Base-by-base conservation (phyloP, 1,139 yeast species). In the Candida frijolesensis region DNA sequence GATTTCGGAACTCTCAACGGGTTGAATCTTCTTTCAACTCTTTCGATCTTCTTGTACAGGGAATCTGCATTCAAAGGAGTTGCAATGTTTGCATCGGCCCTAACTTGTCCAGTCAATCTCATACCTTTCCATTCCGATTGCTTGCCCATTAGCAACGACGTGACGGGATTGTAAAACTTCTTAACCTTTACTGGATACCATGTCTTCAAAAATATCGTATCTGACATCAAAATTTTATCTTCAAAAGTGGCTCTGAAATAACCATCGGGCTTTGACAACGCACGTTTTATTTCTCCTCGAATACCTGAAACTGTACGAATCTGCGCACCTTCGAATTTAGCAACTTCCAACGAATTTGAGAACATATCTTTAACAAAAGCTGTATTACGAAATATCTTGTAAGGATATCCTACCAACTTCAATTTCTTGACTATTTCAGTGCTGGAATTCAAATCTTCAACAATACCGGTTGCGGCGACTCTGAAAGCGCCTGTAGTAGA, bases 311-410 rank as follows among this genome's bases (percentile, higher is more conserved):
- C 99, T 0, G 99, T 94, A 68, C 92, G 86, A 63, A 95, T 89
- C 41, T 92, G 86, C 0, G 99, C 99, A 51, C 99, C 99, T 74
- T 95, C 99, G 64, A 95, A 95, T 66, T 92, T 89, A 44, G 98
- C 98, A 51, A 92, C 97, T 71, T 95, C 99, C 69, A 95, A 78
- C 0, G 96, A 80, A 52, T 95, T 86, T 27, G 87, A 79, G 67
- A 95, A 95, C 99, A 95, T 95, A 63, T 92, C 98, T 69, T 90
- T 92, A 64, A 95, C 85, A 64, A 95, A 95, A 1, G 99, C 99
- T 3, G 99, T 95, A 71, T 94, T 95, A 64, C 91, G 87, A 83
- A 86, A 94, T 44, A 95, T 84, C 74, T 95, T 92, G 68, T 87
- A 85, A 27, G 99, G 98, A 65, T 90, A 80, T 48, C 99, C 99